phyloP scores from a whole-genome alignment of 2,329 filamentous ascomycete genomes.

The Beauveria rudraprayagi region DNA sequence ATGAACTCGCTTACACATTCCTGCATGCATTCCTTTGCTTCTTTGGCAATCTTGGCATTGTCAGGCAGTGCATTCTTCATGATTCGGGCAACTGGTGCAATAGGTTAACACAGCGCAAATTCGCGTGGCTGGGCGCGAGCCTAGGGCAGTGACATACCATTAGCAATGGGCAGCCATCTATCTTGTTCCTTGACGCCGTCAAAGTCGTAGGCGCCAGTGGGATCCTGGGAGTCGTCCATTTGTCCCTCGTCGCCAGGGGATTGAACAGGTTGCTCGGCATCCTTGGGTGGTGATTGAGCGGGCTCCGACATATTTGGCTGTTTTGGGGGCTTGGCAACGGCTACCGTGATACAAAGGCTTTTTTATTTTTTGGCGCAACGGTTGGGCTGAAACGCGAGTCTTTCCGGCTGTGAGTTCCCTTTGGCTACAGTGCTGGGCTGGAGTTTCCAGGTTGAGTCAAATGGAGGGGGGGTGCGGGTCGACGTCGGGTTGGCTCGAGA shows the following conservation, averaged over 20 bases:
- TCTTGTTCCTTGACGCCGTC: conserved; percentile 97
- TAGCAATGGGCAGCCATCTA: conserved; percentile 98
- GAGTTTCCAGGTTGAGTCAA: conserved; percentile 6
- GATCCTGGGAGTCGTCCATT: conserved; percentile 82
- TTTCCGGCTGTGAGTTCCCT: not conserved
- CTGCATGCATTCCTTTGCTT: conserved; percentile 99
- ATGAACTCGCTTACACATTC: conserved; percentile 99
- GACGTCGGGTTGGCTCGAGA: conserved; percentile 7
- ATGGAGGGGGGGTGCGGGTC: conserved; percentile 7
- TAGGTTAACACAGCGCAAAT: not conserved
- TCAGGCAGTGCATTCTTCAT: conserved; percentile 98
- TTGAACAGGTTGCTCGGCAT: conserved; percentile 87
- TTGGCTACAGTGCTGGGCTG: not conserved
- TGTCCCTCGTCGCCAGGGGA: conserved; percentile 89
- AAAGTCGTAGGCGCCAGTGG: conserved; percentile 78
- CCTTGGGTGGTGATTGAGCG: conserved; percentile 82
- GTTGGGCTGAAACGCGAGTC: conserved; percentile 7
- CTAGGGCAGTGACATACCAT: conserved; percentile 66
- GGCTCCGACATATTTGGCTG: conserved; percentile 87
- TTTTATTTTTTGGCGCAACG: conserved; percentile 25
- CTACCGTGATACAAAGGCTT: conserved; percentile 46
- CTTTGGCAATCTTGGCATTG: conserved; percentile 98
- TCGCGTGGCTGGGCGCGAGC: not conserved
- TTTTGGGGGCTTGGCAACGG: conserved; percentile 25
- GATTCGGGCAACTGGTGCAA: conserved; percentile 87